Conservation (phyloP, 345 rosid species). For the Nephelium lappaceum region DNA sequence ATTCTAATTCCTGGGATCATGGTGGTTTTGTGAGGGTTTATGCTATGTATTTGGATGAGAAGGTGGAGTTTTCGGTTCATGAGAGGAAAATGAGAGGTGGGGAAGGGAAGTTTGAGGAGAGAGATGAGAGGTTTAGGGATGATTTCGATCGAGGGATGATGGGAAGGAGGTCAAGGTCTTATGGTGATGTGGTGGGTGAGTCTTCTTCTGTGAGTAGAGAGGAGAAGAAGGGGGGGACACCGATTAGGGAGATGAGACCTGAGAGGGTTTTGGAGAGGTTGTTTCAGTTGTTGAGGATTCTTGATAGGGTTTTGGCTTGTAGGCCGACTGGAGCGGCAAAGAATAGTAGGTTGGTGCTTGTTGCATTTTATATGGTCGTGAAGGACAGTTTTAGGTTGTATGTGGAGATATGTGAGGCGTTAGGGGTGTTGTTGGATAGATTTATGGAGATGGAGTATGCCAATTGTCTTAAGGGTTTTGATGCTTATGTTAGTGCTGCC, state of each 20-base stretch:
- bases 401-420: constrained; percentile 77
- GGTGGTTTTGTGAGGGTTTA: constrained; percentile 78
- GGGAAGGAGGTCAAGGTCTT: constrained; percentile 68
- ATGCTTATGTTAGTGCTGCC: constrained; percentile 77
- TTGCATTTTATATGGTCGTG: constrained; percentile 70
- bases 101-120: constrained; percentile 39
- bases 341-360: constrained; percentile 68
- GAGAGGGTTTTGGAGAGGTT: constrained; percentile 76
- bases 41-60: constrained; percentile 78
- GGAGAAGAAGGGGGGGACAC: constrained; percentile 48
- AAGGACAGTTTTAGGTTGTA: constrained; percentile 85
- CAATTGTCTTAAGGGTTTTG: constrained; percentile 84
- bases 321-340: constrained; percentile 82
- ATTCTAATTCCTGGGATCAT: constrained; percentile 95
- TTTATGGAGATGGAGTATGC: constrained; percentile 84
- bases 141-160: constrained; percentile 39
- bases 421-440: constrained; percentile 81
- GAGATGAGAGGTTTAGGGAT: constrained; percentile 48
- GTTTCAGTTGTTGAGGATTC: constrained; percentile 65
- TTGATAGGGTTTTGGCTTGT: constrained; percentile 71
- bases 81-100: constrained; percentile 56
- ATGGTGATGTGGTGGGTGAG: constrained; percentile 68
- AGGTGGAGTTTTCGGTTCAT: constrained; percentile 57
- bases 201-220: constrained; percentile 43
- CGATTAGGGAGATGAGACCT: constrained; percentile 72